Base-by-base conservation (phyloP, 2,329 filamentous ascomycete genomes). In the Fulvia fulva region DNA sequence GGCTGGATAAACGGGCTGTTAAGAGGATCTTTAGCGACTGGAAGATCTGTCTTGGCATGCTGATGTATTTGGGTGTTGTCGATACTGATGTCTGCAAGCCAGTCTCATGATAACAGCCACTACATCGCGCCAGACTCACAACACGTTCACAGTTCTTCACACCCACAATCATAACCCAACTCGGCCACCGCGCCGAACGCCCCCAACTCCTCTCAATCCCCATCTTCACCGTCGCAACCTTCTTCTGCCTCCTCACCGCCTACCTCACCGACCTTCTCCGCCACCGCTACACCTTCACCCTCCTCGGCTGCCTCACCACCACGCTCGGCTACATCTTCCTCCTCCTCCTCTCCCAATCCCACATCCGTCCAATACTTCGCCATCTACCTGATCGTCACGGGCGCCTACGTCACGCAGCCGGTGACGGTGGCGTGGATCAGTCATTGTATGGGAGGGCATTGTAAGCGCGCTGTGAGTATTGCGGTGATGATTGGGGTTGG, bases 181-280 rank as follows among this genome's bases (percentile, higher is more conserved):
- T 89, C 5, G 81, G 83, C n/a, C 88, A 87, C 70, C 78, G 73
- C 58, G 76, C 79, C n/a, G 82, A 86, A 53, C 73, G 78, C 22
- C 71, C 69, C 14, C 67, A 71, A 57, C 63, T 72, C 49, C 67
- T 76, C 9, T 73, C 74, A 23, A 75, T 78, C 12, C 75, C 76
- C 0, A 73, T 75, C 3, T 78, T 77, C 59, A 72, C 59, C 60
- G 59, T 59, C 47, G 64, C 63, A 9, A 59, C 58, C 21, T 49
- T 63, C 26, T 57, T 64, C 51, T 63, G 61, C 14, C 53, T 64
- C 30, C 26, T 57, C 14, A 60, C 67, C 3, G 66, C 65, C n/a
- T 67, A 59, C 23, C 51, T 65, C 11, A 60, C 63, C 28, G 63
- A 56, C 53, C 19, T 52, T 60, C 45, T 57, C 53, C 25, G 54